Evolutionary conservation across 371 early-diverging fungal species (phyloP), one percentile per base, ranked within the genome.

Genomic region (Mortierella sp.): DNA sequence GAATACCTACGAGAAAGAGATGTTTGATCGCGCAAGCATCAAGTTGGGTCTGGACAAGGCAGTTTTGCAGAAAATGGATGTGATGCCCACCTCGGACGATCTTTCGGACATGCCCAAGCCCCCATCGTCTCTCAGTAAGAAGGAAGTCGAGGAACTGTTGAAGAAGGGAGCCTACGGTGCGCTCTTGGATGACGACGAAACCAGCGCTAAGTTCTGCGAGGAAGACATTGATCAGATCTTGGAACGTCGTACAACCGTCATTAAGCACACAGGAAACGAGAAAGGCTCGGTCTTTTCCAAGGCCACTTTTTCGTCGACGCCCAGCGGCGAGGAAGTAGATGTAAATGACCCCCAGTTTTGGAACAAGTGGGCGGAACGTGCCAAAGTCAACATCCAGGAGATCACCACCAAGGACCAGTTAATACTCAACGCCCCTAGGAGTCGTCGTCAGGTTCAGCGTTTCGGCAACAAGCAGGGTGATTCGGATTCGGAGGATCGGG

Each of bases 151-250:
- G 88, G 94, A 95, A 73, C 85, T 97, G 51, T 81, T 97, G 54
- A 97, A 97, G 87, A 96, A 97, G 91, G 97, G 97, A 44, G 97
- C 98, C 5, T 96, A 97, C 88, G 97, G 95, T 55, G 97, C 97
- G 1, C 90, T 97, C 72, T 87, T 97, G 90, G 97, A 97, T 78
- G 96, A 96, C 69, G 96, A 96, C 76, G 97, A 94, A 71, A 88
- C 89, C 5, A 89, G 93, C 82, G 90, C 92, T 64, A 88, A 95
- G 79, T 99, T 99, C 83, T 98, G 97, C 86, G 97, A 96, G 78
- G 99, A 98, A 90, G 98, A 98, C 82, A 99, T 99, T 89, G 99
- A 99, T 83, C 95, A 96, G 75, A 99, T 99, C 82, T 88, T 99
- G 21, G 95, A 96, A 79, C 90, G 98, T 46, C 92, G 99, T 73